Base-by-base conservation (phyloP, 2,329 filamentous ascomycete genomes). In the Fusarium torreyae region DNA sequence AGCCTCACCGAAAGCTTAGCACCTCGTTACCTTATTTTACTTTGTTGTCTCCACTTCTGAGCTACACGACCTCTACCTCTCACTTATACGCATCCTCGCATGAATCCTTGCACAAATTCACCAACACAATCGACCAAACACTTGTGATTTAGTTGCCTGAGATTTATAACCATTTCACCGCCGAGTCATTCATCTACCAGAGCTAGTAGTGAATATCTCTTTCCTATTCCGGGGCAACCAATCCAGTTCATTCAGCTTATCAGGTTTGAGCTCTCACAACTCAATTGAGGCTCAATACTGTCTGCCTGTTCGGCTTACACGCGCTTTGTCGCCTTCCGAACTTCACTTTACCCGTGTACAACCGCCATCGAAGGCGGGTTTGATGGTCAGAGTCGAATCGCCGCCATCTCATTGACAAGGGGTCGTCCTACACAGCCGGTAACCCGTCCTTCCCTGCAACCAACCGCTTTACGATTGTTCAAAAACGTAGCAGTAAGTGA, bases 301-400 rank as follows among this genome's bases (percentile, higher is more conserved):
- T 54, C 66, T 68, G 57, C 53, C 57, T 67, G 28, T 31, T 53
- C 42, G 34, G 55, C 63, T 69, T 50, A 60, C 63, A 70, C 44
- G 26, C 44, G 18, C 28, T 46, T 57, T 42, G 31, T 53, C 40
- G 43, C 52, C 50, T 69, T 49, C 54, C 38, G 40, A 61, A 43
- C 66, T 51, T 69, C 63, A 46, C 66, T 39, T 45, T 51, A 40
- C 50, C 42, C 50, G 39, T 39, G 28, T 53, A 44, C 54, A 36
- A 52, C 61, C 55, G 59, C 50, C 60, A 64, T 18, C 40, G 38
- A 24, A 26, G 38, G 31, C 24, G 34, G 22, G 34, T 18, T 59
- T 50, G 31, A 38, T 48, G 38, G 49, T 31, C 58, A 58, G 40
- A 42, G 13, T 58, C 43, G 46, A 52, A 57, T 63, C 55, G 40